Evolutionary conservation across 73 alveolate species (phyloP).

Genomic region (Paramecium tetraurelia): DNA sequence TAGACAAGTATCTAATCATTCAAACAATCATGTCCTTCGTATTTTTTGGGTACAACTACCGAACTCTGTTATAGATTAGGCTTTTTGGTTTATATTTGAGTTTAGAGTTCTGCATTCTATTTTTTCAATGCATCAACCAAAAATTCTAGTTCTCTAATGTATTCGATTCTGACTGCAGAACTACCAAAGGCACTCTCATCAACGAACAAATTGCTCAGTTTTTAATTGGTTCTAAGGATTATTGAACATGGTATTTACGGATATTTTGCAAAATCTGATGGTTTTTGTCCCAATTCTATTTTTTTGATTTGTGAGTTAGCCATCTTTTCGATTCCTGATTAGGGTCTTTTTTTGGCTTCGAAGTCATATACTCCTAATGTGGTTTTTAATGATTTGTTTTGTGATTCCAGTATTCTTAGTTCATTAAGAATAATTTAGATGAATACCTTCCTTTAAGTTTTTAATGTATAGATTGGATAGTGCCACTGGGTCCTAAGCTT

Average conservation of each 20-base stretch:
- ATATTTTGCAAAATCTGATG: slow-evolving; percentile 48
- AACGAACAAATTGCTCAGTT: neutral
- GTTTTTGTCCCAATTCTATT: neutral
- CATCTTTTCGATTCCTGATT: neutral
- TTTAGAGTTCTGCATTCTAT: neutral
- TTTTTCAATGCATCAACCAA: neutral
- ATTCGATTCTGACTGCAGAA: slow-evolving; percentile 20
- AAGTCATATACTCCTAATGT: neutral
- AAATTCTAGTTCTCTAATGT: neutral
- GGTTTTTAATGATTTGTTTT: neutral
- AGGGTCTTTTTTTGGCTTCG: neutral
- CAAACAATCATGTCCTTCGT: neutral
- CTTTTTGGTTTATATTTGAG: neutral
- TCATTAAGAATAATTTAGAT: neutral
- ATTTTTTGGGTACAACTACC: neutral
- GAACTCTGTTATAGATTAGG: neutral
- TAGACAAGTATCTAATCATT: neutral
- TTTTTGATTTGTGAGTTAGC: neutral
- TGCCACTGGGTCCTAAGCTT: neutral
- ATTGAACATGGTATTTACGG: neutral
- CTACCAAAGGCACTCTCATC: neutral
- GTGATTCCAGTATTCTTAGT: neutral
- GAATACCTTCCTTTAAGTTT: slow-evolving; percentile 2
- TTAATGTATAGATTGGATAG: slow-evolving; percentile 8
- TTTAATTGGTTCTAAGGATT: neutral